These are phyloP conservation scores for Yamadazyma sp. DNA, from an alignment of 1,139 yeast species.

Conservation along the genomic window DNA sequence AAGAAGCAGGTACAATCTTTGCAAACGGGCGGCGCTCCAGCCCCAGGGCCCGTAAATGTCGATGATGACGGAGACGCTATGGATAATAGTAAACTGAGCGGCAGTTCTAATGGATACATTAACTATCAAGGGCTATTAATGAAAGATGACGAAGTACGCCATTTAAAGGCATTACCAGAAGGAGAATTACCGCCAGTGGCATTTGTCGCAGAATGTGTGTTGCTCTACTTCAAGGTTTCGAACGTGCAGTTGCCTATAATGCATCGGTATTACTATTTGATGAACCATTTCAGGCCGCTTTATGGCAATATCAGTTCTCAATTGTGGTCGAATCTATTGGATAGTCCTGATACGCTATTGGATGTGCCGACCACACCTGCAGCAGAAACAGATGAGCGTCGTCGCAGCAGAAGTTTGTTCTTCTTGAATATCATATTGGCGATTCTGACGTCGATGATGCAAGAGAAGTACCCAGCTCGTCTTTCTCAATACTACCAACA, in stretches of 20 bases:
- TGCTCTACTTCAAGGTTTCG: slow-evolving; percentile 68
- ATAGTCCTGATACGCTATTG: too few species aligned
- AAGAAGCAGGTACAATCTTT: slow-evolving; percentile 13
- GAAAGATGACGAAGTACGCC: slow-evolving; percentile 5
- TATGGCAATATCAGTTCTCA: slow-evolving; percentile 58
- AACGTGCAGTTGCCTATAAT: slow-evolving; percentile 78
- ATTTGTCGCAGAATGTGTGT: slow-evolving; percentile 64
- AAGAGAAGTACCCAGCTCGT: slow-evolving; percentile 61
- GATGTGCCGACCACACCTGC: neutral
- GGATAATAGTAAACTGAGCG: slow-evolving; percentile 4
- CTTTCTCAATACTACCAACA: slow-evolving; percentile 66
- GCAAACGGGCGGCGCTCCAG: too few species aligned
- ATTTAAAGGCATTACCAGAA: neutral
- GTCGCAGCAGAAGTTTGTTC: slow-evolving; percentile 35
- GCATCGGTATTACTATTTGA: slow-evolving; percentile 72
- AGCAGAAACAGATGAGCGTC: neutral
- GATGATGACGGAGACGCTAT: neutral
- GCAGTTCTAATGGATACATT: slow-evolving; percentile 5
- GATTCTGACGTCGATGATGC: slow-evolving; percentile 71
- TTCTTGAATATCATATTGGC: slow-evolving; percentile 76
- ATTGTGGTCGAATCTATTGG: too few species aligned
- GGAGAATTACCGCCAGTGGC: slow-evolving; percentile 58
- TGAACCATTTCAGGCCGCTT: slow-evolving; percentile 66
- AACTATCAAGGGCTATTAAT: slow-evolving; percentile 8
- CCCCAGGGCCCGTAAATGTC: too few species aligned